phyloP scores from a whole-genome alignment of 306 rosid species.

The Hylodesmum podocarpum region DNA sequence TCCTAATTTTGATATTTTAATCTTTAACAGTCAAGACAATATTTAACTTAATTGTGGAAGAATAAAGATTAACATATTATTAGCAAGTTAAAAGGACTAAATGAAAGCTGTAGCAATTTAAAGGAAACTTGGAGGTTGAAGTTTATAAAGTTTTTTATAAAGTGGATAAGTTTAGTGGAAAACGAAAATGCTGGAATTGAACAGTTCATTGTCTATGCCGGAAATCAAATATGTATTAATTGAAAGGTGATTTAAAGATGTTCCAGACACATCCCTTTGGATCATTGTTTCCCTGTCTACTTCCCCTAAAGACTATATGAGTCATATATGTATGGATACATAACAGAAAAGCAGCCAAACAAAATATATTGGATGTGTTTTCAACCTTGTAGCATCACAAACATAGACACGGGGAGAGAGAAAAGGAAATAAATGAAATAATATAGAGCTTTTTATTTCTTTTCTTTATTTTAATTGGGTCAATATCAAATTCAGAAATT shows the following conservation, averaged over 20 bases:
- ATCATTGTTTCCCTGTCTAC: slow-evolving; percentile 24
- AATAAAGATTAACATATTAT: neutral
- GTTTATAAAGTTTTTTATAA: too few species aligned
- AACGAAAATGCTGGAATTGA: neutral
- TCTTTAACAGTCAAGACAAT: neutral
- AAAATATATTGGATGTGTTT: neutral
- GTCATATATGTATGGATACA: neutral
- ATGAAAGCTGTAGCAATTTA: neutral
- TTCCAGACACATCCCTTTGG: slow-evolving; percentile 12
- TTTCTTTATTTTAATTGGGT: neutral
- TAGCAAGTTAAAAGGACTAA: neutral
- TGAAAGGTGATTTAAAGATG: neutral
- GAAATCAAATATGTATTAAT: neutral
- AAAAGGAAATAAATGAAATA: neutral
- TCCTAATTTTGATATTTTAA: neutral
- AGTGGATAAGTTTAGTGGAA: neutral
- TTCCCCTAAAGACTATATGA: neutral
- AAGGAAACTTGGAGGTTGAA: neutral
- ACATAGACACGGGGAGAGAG: slow-evolving; percentile 6
- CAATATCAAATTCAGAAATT: neutral
- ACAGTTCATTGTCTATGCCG: neutral
- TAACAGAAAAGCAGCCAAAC: neutral
- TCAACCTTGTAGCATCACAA: neutral
- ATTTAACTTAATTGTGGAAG: neutral
- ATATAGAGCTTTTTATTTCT: neutral